phyloP scores from a whole-genome alignment of 2,329 filamentous ascomycete genomes.

The Sphaerulina vaccinii region DNA sequence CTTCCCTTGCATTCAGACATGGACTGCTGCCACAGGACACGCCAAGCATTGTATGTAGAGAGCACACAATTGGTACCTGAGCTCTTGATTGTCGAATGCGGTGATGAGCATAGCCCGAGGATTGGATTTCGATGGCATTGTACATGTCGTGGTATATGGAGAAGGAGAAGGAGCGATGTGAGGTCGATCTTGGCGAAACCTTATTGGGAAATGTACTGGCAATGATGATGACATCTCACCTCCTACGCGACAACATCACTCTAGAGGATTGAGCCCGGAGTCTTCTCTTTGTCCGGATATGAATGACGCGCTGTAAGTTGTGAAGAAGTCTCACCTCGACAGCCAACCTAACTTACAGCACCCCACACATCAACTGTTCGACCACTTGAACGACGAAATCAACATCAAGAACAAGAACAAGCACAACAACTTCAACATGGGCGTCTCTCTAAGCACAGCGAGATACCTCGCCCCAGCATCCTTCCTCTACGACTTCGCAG shows the following conservation, averaged over 20 bases:
- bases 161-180: neutral
- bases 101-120: neutral
- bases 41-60: no score
- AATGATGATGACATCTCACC: slow-evolving; percentile 12
- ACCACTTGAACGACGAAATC: neutral
- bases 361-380: no score
- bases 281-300: neutral
- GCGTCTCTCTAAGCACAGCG: slow-evolving; percentile 54
- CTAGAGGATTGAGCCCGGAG: neutral
- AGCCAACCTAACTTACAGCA: neutral
- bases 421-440: slow-evolving; percentile 42
- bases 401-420: neutral
- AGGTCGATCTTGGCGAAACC: neutral
- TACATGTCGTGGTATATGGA: neutral
- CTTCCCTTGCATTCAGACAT: no score
- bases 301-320: neutral
- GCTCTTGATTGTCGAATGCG: no score
- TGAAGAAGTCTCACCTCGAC: neutral
- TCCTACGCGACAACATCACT: slow-evolving; percentile 8
- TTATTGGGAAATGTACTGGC: slow-evolving; percentile 8
- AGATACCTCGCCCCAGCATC: slow-evolving; percentile 55
- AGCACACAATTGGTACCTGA: no score
- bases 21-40: no score
- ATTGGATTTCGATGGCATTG: neutral
- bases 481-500: slow-evolving; percentile 57